phyloP scores from a whole-genome alignment of 768 basidiomycete genomes.

The Pluteus cervinus region DNA sequence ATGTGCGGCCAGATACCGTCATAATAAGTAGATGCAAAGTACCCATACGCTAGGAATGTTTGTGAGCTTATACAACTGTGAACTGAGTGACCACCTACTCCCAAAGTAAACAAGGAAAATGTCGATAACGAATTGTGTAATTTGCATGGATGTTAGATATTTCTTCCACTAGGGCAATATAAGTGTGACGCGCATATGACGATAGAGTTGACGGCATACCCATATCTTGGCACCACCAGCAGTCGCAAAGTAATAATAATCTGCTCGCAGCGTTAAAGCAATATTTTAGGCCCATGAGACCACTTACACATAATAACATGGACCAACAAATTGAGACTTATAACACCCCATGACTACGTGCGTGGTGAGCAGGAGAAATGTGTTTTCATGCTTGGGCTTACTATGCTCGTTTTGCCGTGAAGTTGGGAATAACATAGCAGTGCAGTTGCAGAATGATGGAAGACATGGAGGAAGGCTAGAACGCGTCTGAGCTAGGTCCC shows the following conservation, averaged over 20 bases:
- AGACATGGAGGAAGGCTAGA: conserved; percentile 94
- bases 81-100: conserved; percentile 49
- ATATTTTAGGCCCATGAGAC: neutral
- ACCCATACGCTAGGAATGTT: conserved; percentile 59
- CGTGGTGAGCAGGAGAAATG: neutral
- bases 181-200: conserved; percentile 1
- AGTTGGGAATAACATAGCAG: conserved; percentile 92
- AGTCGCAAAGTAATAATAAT: conserved; percentile 99
- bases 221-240: conserved; percentile 96
- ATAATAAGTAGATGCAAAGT: conserved; percentile 67
- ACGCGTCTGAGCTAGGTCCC: conserved; percentile 3
- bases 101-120: conserved; percentile 90
- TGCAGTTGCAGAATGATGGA: conserved; percentile 98
- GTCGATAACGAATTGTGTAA: conserved; percentile 93
- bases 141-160: conserved; percentile 95
- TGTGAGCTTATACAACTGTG: conserved; percentile 4
- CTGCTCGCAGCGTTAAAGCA: conserved; percentile 28
- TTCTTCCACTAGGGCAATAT: conserved; percentile 82
- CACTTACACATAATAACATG: conserved; percentile 97
- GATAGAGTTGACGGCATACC: conserved; percentile 41
- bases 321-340: conserved; percentile 82
- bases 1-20: conserved; percentile 54
- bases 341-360: conserved; percentile 90
- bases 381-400: too few species aligned
- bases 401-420: conserved; percentile 90